These are phyloP conservation scores for Ophiocordyceps camponoti-saundersi DNA, from an alignment of 2,329 filamentous ascomycete species.

Conservation along the genomic window DNA sequence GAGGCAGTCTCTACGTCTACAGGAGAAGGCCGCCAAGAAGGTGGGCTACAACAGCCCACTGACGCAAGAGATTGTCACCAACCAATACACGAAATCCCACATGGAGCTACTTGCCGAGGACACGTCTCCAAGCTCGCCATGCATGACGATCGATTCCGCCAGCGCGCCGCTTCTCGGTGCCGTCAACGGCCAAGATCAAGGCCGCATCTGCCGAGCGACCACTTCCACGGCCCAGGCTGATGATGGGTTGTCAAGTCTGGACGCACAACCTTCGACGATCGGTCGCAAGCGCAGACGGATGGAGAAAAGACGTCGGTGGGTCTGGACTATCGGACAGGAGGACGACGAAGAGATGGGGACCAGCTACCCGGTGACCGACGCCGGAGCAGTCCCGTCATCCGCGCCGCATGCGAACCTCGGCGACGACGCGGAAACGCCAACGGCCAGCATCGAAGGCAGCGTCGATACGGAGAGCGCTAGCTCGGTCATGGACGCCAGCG, in stretches of 20 bases:
- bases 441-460: slow-evolving; percentile 22
- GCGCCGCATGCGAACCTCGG: not conserved
- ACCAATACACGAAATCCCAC: slow-evolving; percentile 44
- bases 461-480: slow-evolving; percentile 4
- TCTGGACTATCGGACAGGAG: slow-evolving; percentile 46
- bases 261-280: slow-evolving; percentile 15
- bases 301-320: slow-evolving; percentile 48
- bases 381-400: not conserved
- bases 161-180: slow-evolving; percentile 16
- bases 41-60: slow-evolving; percentile 47
- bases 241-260: not conserved
- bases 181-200: not conserved
- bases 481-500: slow-evolving; percentile 23
- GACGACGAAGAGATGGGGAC: slow-evolving; percentile 23
- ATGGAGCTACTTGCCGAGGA: slow-evolving; percentile 46
- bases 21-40: slow-evolving; percentile 34
- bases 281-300: slow-evolving; percentile 34
- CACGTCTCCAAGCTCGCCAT: slow-evolving; percentile 27
- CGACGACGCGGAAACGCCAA: slow-evolving; percentile 14
- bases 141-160: slow-evolving; percentile 17
- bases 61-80: slow-evolving; percentile 46
- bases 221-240: not conserved
- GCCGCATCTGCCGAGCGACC: not conserved
- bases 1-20: slow-evolving; percentile 34
- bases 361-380: slow-evolving; percentile 6